These are phyloP conservation scores for Fusarium sp. DNA, from an alignment of 2,329 filamentous ascomycete genomes.

Conservation along the genomic window DNA sequence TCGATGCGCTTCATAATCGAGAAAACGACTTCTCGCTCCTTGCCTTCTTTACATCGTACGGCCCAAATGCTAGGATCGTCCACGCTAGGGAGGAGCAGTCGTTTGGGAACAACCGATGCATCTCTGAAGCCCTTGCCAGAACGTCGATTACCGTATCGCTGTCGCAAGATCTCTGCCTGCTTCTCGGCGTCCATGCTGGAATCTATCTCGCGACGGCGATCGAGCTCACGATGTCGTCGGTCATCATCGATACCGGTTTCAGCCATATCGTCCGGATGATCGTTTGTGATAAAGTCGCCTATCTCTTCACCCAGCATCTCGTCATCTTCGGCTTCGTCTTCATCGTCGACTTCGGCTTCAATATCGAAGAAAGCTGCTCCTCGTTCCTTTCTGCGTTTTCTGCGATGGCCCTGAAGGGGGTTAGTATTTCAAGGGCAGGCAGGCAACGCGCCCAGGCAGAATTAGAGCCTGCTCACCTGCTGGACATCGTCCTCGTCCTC, in stretches of 20 bases:
- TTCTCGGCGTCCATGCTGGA: conserved; percentile 93
- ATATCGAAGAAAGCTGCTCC: conserved; percentile 95
- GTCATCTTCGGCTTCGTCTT: conserved; percentile 87
- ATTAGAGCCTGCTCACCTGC: conserved; percentile 57
- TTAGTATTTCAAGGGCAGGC: conserved; percentile 29
- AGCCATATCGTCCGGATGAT: conserved; percentile 89
- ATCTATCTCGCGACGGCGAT: conserved; percentile 88
- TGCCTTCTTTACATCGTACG: conserved; percentile 91
- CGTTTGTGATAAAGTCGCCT: conserved; percentile 87
- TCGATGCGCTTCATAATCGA: conserved; percentile 89
- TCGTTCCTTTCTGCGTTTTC: conserved; percentile 82
- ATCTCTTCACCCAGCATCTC: conserved; percentile 88
- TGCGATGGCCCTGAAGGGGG: conserved; percentile 68
- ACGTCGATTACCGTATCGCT: conserved; percentile 86
- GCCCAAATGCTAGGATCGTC: conserved; percentile 98
- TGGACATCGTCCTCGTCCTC: conserved; percentile 77
- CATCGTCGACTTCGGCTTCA: conserved; percentile 97
- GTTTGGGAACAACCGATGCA: conserved; percentile 83
- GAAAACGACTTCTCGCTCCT: conserved; percentile 91
- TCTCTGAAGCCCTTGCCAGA: conserved; percentile 73
- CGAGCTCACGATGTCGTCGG: conserved; percentile 91
- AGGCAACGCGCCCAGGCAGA: conserved; percentile 6
- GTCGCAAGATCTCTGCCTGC: conserved; percentile 85
- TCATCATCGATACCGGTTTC: conserved; percentile 89
- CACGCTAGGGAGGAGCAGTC: conserved; percentile 88